These are phyloP conservation scores for Primulina eburnea DNA, from an alignment of 257 asterid genomes.

Conservation along the genomic window DNA sequence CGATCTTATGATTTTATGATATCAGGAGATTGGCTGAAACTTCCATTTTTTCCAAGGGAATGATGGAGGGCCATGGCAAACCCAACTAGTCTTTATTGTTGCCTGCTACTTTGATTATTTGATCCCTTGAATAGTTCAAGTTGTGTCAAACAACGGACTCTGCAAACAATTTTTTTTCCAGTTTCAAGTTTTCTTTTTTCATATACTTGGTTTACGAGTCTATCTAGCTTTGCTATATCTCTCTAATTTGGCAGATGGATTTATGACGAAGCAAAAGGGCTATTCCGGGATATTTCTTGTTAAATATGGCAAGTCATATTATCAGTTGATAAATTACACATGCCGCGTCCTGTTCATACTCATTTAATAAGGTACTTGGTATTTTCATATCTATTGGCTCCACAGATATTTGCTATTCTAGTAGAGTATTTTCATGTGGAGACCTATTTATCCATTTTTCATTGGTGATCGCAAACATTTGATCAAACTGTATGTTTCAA, in stretches of 20 bases:
- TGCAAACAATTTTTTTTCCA: not conserved
- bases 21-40: not conserved
- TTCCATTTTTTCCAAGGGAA: not conserved
- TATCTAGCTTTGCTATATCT: not conserved
- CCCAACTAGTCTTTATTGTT: not conserved
- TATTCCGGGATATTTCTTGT: slow-evolving; percentile 80
- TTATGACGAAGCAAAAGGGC: slow-evolving; percentile 84
- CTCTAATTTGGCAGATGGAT: slow-evolving; percentile 69
- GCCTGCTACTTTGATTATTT: slow-evolving; percentile 2
- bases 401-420: not conserved
- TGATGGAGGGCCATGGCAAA: not conserved
- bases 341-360: slow-evolving; percentile 11
- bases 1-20: not conserved
- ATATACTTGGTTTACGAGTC: not conserved
- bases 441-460: not conserved
- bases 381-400: not conserved
- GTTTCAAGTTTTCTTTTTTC: not conserved
- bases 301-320: slow-evolving; percentile 26
- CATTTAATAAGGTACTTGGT: slow-evolving; percentile 16
- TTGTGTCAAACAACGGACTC: not conserved
- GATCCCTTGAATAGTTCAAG: not conserved
- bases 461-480: not conserved
- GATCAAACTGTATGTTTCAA: not conserved
- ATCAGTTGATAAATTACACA: slow-evolving; percentile 21
- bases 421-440: not conserved